Evolutionary conservation across 345 rosid species (phyloP).

Genomic region (Aethionema arabicum): DNA sequence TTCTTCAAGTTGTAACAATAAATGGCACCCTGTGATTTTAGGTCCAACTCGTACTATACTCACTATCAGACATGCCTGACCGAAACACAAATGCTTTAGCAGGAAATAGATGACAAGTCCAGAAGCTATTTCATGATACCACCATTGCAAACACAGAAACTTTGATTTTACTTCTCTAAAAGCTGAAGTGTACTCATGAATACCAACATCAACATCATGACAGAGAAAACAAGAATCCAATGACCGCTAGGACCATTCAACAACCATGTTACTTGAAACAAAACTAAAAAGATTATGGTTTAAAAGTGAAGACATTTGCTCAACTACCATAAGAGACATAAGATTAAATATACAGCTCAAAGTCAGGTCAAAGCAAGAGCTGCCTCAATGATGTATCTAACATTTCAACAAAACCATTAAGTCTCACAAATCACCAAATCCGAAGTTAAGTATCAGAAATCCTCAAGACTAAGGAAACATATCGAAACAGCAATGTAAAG

Average conservation of each 20-base stretch:
- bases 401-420: constrained; percentile 20
- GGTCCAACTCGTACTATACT: not conserved
- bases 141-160: constrained; percentile 7
- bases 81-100: constrained; percentile 9
- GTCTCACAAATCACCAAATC: constrained; percentile 19
- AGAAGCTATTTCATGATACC: not conserved
- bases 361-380: not conserved
- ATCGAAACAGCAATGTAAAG: constrained; percentile 16
- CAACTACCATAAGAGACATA: constrained; percentile 19
- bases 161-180: not conserved
- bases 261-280: constrained; percentile 18
- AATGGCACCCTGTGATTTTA: not conserved
- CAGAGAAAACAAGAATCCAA: not conserved
- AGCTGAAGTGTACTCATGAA: not conserved
- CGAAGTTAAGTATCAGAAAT: constrained; percentile 25
- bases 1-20: not conserved
- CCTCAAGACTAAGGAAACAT: constrained; percentile 26
- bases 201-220: not conserved
- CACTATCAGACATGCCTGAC: not conserved
- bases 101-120: constrained; percentile 4
- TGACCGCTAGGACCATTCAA: not conserved
- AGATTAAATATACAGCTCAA: not conserved
- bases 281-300: constrained; percentile 2
- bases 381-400: constrained; percentile 7
- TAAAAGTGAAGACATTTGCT: not conserved